Evolutionary conservation across 139 green algal species (phyloP), one percentile per base, ranked within the genome.

Genomic region (Chlorella sp.): DNA sequence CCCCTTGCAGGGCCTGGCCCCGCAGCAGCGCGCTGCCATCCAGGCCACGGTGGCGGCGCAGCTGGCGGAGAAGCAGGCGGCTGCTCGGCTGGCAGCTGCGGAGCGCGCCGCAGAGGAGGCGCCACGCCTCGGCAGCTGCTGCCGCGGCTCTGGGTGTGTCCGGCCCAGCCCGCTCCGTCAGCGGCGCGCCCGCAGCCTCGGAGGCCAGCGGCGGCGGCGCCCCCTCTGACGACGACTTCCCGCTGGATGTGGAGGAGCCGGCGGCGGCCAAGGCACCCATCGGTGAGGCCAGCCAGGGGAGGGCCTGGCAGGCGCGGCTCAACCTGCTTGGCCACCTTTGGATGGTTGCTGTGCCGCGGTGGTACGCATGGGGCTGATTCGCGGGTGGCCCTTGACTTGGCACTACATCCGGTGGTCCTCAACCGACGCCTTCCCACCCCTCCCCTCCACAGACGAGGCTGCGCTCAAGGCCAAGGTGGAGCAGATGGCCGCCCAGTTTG

Each of bases 401-500:
- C 67, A 16, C 32, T 3, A 13, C 36, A 43, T 44, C 36, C 67
- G 17, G 24, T 74, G 1, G 24, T 74, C 17, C 36, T 16, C 26
- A 1, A 9, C 69, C 8, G n/a, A 32, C 7, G 1, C 69, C n/a
- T 14, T 3, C 3, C 16, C 68, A 30, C 36, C 6, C 51, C 46
- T 20, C 51, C 36, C 34, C 13, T 34, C 34, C 22, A 32, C 54
- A 76, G 84, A 88, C 73, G 84, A 88, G 77, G 84, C 44, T 8
- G 67, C 77, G 5, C 73, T 88, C n/a, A 44, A 44, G 4, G 67
- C 67, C 38, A 81, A 81, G 51, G 82, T 81, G 28, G 75, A 82
- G 51, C 69, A 83, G 82, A 58, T 82, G 67, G 64, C 58, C 5
- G 73, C 79, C 41, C 85, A 75, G 44, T 88, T 88, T 81, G 83